A percentile compares a stretch with the other conserved stretches of the same genome.
phyloP scores from a whole-genome alignment of 2,329 filamentous ascomycete species.

The Stachybotrys chartarum region DNA sequence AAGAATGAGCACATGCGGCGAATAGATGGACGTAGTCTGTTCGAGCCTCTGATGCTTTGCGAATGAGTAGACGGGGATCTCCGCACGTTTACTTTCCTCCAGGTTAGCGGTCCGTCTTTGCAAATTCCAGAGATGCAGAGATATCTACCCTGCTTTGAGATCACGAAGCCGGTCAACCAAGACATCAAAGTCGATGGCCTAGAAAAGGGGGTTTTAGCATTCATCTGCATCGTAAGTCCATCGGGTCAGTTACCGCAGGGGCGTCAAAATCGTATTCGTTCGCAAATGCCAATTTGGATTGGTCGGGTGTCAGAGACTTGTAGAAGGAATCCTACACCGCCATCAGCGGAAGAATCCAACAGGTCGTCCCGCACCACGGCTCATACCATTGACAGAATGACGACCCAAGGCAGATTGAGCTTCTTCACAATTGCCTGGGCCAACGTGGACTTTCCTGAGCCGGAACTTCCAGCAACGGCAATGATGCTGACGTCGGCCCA shows the following conservation, averaged over 20 bases:
- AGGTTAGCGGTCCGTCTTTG: neutral
- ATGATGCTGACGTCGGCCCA: conserved; percentile 97
- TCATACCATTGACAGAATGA: conserved; percentile 89
- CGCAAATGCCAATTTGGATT: conserved; percentile 72
- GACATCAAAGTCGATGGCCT: conserved; percentile 88
- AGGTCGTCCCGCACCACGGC: neutral
- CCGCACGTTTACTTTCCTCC: conserved; percentile 63
- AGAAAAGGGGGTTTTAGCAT: conserved; percentile 3
- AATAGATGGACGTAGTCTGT: conserved; percentile 84
- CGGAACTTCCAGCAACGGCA: conserved; percentile 89
- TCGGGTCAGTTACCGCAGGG: conserved; percentile 49
- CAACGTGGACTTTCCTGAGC: conserved; percentile 88
- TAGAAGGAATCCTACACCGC: conserved; percentile 86
- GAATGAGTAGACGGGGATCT: conserved; percentile 95
- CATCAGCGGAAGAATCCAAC: conserved; percentile 10
- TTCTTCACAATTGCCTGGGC: conserved; percentile 85
- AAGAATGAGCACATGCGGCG: conserved; percentile 87
- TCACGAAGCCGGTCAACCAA: conserved; percentile 73
- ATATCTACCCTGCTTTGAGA: conserved; percentile 78
- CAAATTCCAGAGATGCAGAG: neutral
- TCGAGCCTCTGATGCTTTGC: conserved; percentile 76
- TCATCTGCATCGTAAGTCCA: neutral
- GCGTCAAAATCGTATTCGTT: conserved; percentile 97
- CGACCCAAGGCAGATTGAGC: conserved; percentile 93
- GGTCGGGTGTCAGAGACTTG: conserved; percentile 74